These are phyloP conservation scores for Pontederia paniculata DNA, from an alignment of 176 grass and related monocot genomes.

Conservation along the genomic window DNA sequence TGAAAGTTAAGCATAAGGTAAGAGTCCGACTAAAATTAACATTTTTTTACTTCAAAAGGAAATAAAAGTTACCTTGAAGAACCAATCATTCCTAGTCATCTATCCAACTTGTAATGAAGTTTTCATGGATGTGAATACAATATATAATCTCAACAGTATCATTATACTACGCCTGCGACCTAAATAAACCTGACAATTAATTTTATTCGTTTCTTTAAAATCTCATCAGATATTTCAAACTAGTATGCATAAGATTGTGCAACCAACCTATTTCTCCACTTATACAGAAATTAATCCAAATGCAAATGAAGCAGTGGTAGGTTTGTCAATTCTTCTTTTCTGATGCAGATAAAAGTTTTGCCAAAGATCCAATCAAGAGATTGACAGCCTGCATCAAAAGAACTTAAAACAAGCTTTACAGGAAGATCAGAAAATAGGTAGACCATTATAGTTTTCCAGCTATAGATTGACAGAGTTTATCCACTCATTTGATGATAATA, in stretches of 20 bases:
- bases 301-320: constrained; percentile 37
- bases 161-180: constrained; percentile 47
- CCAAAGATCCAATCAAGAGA: constrained; percentile 32
- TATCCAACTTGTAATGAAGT: constrained; percentile 43
- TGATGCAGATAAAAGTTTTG: constrained; percentile 36
- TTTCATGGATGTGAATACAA: constrained; percentile 59
- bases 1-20: neutral
- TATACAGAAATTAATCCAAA: constrained; percentile 55
- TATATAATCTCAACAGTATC: constrained; percentile 48
- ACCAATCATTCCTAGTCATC: constrained; percentile 52
- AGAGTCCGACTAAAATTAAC: neutral
- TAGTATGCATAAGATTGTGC: constrained; percentile 2
- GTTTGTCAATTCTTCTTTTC: constrained; percentile 39
- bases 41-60: neutral
- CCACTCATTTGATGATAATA: too few relatives aligned
- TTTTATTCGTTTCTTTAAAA: neutral
- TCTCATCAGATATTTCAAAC: constrained; percentile 7
- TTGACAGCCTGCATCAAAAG: constrained; percentile 26
- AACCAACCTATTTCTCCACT: constrained; percentile 68
- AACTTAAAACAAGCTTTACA: neutral
- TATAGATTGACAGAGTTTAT: neutral
- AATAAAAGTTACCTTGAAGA: constrained; percentile 44
- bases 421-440: neutral
- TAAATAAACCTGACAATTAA: constrained; percentile 18
- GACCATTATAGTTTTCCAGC: neutral